Evolutionary conservation across 768 basidiomycete species (phyloP).

Genomic region (Pleurotus tuber-regium): DNA sequence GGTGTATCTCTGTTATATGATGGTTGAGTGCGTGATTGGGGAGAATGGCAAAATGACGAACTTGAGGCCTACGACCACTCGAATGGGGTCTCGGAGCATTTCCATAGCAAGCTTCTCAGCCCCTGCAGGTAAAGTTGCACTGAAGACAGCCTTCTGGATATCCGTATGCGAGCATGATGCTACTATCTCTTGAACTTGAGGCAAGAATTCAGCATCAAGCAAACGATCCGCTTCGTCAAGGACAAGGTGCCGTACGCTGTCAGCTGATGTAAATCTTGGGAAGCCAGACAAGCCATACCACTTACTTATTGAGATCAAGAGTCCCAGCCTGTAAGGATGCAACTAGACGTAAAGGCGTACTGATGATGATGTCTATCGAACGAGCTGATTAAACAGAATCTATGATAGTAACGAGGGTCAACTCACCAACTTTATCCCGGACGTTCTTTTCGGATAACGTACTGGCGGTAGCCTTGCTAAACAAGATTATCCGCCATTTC

Average conservation of each 20-base stretch:
- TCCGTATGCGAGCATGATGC: conserved; percentile 66
- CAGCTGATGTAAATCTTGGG: conserved; percentile 5
- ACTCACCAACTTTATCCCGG: conserved; percentile 74
- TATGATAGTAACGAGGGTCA: neutral
- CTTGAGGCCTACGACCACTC: conserved; percentile 97
- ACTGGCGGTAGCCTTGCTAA: conserved; percentile 87
- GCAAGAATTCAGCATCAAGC: conserved; percentile 83
- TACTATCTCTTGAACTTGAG: conserved; percentile 86
- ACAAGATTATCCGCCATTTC: conserved; percentile 80
- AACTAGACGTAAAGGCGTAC: conserved; percentile 88
- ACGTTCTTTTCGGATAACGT: conserved; percentile 73
- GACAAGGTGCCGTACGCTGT: conserved; percentile 80
- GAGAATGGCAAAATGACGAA: conserved; percentile 34
- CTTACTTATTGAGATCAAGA: conserved; percentile 73
- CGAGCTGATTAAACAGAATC: conserved; percentile 1
- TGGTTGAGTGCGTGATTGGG: conserved; percentile 6
- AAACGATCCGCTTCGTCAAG: conserved; percentile 93
- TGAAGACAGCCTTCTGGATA: conserved; percentile 88
- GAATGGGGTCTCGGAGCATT: conserved; percentile 82
- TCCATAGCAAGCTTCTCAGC: conserved; percentile 85
- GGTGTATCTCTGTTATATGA: conserved; percentile 76
- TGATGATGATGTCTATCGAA: conserved; percentile 78
- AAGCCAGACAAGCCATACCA: conserved; percentile 2
- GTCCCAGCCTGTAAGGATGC: conserved; percentile 69
- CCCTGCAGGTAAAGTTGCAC: conserved; percentile 89